phyloP scores from a whole-genome alignment of 768 basidiomycete species.

The Tricholoma sp. region DNA sequence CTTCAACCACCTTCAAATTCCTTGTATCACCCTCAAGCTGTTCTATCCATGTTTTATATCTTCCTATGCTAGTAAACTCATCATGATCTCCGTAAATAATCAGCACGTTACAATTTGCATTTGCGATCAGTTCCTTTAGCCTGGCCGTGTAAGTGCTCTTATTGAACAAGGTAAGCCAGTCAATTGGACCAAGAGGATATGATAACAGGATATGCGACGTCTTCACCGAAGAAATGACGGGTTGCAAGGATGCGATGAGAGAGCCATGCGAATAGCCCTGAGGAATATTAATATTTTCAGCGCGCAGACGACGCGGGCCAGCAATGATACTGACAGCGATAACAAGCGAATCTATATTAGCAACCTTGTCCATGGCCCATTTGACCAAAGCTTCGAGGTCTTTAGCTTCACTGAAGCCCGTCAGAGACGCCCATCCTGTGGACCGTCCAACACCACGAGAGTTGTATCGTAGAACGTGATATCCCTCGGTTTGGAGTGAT shows the following conservation, averaged over 20 bases:
- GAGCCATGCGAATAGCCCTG: constrained; percentile 85
- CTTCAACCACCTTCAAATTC: constrained; percentile 28
- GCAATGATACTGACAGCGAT: constrained; percentile 48
- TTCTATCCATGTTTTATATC: constrained; percentile 53
- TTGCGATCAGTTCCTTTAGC: constrained; percentile 44
- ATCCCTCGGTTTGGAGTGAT: constrained; percentile 39
- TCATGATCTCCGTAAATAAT: constrained; percentile 65
- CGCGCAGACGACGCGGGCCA: background rate
- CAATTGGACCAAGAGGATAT: constrained; percentile 67
- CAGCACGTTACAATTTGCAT: constrained; percentile 48
- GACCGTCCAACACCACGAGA: constrained; percentile 75
- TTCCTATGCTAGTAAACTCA: constrained; percentile 57
- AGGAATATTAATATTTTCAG: constrained; percentile 3
- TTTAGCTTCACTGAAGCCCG: constrained; percentile 62
- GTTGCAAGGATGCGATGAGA: constrained; percentile 64
- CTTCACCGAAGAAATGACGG: constrained; percentile 44
- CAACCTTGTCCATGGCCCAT: constrained; percentile 43
- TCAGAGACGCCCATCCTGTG: constrained; percentile 68
- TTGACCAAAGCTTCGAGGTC: constrained; percentile 62
- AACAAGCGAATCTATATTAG: constrained; percentile 44
- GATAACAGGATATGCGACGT: constrained; percentile 69
- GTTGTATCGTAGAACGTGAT: constrained; percentile 67
- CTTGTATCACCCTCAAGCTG: constrained; percentile 25
- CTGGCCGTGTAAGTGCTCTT: constrained; percentile 47
- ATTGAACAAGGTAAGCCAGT: constrained; percentile 66